A percentile compares a stretch with the other conserved stretches of the same genome.
Conservation (phyloP, 2,329 filamentous ascomycete species). For the Colletotrichum plurivorum region DNA sequence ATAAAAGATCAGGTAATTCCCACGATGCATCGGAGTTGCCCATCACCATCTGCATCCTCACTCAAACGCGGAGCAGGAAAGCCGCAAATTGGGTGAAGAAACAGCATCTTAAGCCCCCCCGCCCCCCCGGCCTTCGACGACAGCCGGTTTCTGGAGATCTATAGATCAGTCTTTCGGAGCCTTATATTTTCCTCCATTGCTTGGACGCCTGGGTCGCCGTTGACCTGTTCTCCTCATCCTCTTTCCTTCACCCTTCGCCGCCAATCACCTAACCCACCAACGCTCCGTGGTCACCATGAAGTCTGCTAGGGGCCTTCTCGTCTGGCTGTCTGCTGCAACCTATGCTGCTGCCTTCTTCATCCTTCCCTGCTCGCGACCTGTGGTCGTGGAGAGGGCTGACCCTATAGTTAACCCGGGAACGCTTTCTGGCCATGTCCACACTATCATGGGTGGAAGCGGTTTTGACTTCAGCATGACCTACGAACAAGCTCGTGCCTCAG, state of each 20-base stretch:
- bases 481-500: constrained; percentile 63
- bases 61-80: neutral
- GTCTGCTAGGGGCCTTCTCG: neutral
- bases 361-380: constrained; percentile 38
- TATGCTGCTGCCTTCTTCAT: constrained; percentile 38
- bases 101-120: too few relatives aligned
- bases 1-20: constrained; percentile 26
- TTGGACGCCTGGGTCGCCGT: too few relatives aligned
- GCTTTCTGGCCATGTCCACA: constrained; percentile 71
- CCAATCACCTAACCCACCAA: too few relatives aligned
- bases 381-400: constrained; percentile 63
- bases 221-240: too few relatives aligned
- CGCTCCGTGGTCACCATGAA: constrained; percentile 15
- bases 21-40: neutral
- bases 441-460: constrained; percentile 73
- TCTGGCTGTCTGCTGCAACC: constrained; percentile 9
- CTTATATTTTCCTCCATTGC: too few relatives aligned
- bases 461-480: constrained; percentile 71
- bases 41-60: neutral
- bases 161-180: too few relatives aligned
- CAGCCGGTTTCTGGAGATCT: too few relatives aligned
- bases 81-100: too few relatives aligned
- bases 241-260: too few relatives aligned
- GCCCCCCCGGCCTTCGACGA: too few relatives aligned
- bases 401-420: constrained; percentile 70